Conservation (phyloP, 179 eudicot species). For the Patellifolia procumbens region DNA sequence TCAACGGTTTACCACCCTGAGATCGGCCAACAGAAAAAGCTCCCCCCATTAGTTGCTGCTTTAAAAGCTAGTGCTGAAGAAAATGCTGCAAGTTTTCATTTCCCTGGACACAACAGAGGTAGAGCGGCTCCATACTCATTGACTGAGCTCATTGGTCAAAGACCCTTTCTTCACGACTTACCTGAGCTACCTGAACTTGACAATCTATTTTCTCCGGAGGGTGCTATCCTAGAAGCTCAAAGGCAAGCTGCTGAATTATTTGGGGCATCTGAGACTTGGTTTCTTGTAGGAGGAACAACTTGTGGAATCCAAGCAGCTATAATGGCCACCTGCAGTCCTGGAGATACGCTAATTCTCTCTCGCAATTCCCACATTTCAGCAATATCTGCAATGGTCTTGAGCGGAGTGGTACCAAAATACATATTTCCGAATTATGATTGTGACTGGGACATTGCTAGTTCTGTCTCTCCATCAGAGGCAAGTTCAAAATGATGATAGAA, state of each 20-base stretch:
- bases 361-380: slow-evolving; percentile 80
- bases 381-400: slow-evolving; percentile 73
- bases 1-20: slow-evolving; percentile 5
- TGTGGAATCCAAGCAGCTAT: slow-evolving; percentile 88
- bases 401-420: slow-evolving; percentile 73
- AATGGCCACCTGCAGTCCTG: slow-evolving; percentile 82
- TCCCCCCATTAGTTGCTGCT: slow-evolving; percentile 68
- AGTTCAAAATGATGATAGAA: slow-evolving; percentile 32
- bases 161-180: slow-evolving; percentile 67
- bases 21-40: slow-evolving; percentile 20
- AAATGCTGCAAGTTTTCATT: slow-evolving; percentile 81
- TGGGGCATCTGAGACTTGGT: slow-evolving; percentile 92
- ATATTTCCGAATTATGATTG: slow-evolving; percentile 61
- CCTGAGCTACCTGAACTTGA: slow-evolving; percentile 84
- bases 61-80: slow-evolving; percentile 69
- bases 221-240: slow-evolving; percentile 75
- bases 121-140: slow-evolving; percentile 78
- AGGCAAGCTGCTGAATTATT: slow-evolving; percentile 70
- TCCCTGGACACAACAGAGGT: slow-evolving; percentile 94
- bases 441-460: slow-evolving; percentile 74
- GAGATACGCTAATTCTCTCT: slow-evolving; percentile 72
- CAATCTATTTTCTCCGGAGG: slow-evolving; percentile 77
- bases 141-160: slow-evolving; percentile 59
- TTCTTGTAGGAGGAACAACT: slow-evolving; percentile 91
- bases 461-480: slow-evolving; percentile 71